These are phyloP conservation scores for Fusarium subglutinans DNA, from an alignment of 2,329 filamentous ascomycete genomes.

Conservation along the genomic window DNA sequence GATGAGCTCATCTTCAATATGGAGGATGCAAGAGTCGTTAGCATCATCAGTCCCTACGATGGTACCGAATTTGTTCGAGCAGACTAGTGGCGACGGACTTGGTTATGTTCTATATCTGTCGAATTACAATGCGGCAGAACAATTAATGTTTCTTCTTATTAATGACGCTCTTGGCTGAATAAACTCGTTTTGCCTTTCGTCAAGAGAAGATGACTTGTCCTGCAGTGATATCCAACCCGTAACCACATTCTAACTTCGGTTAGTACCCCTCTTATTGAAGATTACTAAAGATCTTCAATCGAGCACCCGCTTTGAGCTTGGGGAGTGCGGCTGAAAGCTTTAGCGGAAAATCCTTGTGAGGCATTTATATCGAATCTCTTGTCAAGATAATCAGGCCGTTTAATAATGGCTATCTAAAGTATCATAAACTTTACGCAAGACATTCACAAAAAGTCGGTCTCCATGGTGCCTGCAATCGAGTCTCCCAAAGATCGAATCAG, in stretches of 20 bases:
- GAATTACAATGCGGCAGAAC: neutral
- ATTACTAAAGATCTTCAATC: neutral
- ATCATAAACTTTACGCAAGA: neutral
- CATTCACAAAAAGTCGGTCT: no score
- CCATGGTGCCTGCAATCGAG: neutral
- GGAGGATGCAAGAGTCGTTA: neutral
- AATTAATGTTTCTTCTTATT: neutral
- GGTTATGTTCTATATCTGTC: no score
- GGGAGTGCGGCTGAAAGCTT: neutral
- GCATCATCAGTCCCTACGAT: neutral
- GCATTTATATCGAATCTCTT: neutral
- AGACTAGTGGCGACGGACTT: neutral
- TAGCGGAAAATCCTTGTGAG: neutral
- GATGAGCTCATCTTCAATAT: slow-evolving; percentile 14
- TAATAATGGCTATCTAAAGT: accelerated
- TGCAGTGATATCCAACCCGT: neutral
- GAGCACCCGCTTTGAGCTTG: neutral
- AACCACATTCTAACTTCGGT: neutral
- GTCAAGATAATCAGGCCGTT: accelerated
- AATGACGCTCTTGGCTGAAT: neutral
- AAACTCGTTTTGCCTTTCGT: neutral
- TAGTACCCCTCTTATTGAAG: neutral
- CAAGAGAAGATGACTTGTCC: neutral
- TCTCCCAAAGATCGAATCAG: neutral
- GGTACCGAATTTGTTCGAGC: neutral